A percentile compares a stretch with the other conserved stretches of the same genome.
phyloP scores from a whole-genome alignment of 2,329 filamentous ascomycete genomes.

The Cadophora gregata region DNA sequence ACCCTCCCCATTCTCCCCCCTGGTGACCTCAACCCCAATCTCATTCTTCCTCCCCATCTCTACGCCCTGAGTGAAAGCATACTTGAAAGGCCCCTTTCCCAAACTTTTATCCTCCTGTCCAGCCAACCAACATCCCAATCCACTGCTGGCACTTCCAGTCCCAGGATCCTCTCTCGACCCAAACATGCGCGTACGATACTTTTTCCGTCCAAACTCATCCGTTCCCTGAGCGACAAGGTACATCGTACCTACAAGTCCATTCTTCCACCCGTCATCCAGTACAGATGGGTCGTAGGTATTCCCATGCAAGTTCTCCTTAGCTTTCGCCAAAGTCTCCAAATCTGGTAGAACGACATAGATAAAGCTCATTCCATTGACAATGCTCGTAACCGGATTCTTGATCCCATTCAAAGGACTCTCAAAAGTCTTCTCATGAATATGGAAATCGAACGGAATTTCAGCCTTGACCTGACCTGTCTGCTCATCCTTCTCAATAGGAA shows the following conservation, averaged over 20 bases:
- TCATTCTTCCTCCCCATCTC: conserved; percentile 60
- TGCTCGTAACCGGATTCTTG: conserved; percentile 51
- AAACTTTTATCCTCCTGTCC: conserved; percentile 46
- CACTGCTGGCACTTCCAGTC: conserved; percentile 66
- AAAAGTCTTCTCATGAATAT: conserved; percentile 57
- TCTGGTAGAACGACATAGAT: conserved; percentile 65
- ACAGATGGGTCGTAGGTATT: conserved; percentile 40
- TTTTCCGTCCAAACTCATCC: conserved; percentile 38
- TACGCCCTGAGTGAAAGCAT: conserved; percentile 66
- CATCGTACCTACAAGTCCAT: conserved; percentile 60
- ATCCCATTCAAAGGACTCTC: conserved; percentile 49
- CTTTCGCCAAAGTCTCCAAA: conserved; percentile 62
- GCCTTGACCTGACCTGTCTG: conserved; percentile 49
- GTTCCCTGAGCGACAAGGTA: conserved; percentile 60
- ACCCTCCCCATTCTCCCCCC: conserved; percentile 11
- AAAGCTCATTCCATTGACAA: conserved; percentile 78
- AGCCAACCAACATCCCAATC: conserved; percentile 60
- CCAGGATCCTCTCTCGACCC: conserved; percentile 61
- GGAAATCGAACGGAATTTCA: conserved; percentile 71
- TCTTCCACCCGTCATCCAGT: conserved; percentile 60
- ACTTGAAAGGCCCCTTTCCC: conserved; percentile 42
- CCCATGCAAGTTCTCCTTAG: conserved; percentile 45
- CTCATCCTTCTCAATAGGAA: conserved; percentile 20
- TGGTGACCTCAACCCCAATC: conserved; percentile 29
- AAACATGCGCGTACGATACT: conserved; percentile 65